Base-by-base conservation (phyloP, 2,329 filamentous ascomycete species). In the Diaporthe caulivora region DNA sequence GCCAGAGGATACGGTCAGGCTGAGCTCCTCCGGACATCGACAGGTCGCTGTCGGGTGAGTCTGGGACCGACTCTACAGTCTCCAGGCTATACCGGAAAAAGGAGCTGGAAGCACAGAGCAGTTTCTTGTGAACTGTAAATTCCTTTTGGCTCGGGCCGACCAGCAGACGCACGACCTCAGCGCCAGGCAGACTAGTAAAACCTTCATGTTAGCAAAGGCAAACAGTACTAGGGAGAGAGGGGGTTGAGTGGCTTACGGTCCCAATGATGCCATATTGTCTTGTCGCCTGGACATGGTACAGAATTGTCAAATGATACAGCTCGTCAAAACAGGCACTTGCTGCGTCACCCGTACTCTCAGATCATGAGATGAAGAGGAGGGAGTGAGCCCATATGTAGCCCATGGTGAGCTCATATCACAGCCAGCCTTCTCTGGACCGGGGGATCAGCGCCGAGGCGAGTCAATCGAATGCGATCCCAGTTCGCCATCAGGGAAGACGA, bases 21-120 rank as follows among this genome's bases (percentile, higher is more conserved):
- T 58, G 65, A n/a, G 62, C 40, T 3, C 84, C 77, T 9, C 81
- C 81, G 57, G 82, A 78, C 37, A 81, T 78, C 70, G 70, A 44
- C 37, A 29, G 21, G 26, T 55, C 31, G 51, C 42, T 54, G 55
- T 54, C 47, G 17, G 75, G 74, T 42, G 67, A 73, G 42, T 76
- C 74, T 7, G 80, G 80, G 24, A 78, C 78, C 53, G 83, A 82
- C 15, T 86, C 83, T n/a, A 67, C 58, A 26, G 67, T 69, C 71
- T 75, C 73, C 76, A 88, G 80, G 73, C 84, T 83, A 49, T 86
- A 82, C 26, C 82, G 80, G 80, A 90, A 89, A 78, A 87, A 89
- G 51, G 81, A 76, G 34, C 87, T 87, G 31, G 82, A 82, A 51
- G 83, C 81, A 77, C 84, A 86, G 29, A 90, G 82, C 17, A 87